Percentiles rank a stretch among this genome's conserved stretches.
These are phyloP conservation scores for Cercophora scortea DNA, from an alignment of 495 filamentous ascomycete species.

Conservation along the genomic window DNA sequence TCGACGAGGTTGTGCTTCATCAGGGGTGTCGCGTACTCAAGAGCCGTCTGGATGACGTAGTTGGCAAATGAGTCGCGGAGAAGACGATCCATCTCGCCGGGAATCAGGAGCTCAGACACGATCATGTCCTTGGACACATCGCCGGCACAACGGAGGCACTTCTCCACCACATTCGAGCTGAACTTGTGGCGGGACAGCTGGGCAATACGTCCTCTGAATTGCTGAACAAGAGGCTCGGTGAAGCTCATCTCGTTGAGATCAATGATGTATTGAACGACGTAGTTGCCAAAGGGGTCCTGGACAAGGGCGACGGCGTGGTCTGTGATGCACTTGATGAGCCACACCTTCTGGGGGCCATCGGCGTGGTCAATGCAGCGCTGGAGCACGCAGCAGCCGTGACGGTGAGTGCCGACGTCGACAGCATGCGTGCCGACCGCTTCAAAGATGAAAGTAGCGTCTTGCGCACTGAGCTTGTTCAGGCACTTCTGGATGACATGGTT, in stretches of 20 bases:
- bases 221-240: slow-evolving; percentile 73
- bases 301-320: slow-evolving; percentile 72
- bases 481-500: slow-evolving; percentile 99
- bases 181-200: slow-evolving; percentile 93
- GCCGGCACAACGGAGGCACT: slow-evolving; percentile 80
- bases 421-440: slow-evolving; percentile 81
- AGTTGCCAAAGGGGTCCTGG: slow-evolving; percentile 96
- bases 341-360: slow-evolving; percentile 77
- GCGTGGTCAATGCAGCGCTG: slow-evolving; percentile 98
- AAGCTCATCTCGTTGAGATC: slow-evolving; percentile 78
- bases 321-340: slow-evolving; percentile 80
- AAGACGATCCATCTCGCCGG: slow-evolving; percentile 73
- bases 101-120: slow-evolving; percentile 71
- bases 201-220: slow-evolving; percentile 66
- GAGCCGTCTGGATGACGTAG: slow-evolving; percentile 94
- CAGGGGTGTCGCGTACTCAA: slow-evolving; percentile 70
- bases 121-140: slow-evolving; percentile 63
- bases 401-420: slow-evolving; percentile 88
- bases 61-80: slow-evolving; percentile 90
- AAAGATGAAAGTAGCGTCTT: slow-evolving; percentile 92
- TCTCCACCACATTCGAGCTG: slow-evolving; percentile 98
- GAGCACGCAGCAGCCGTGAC: slow-evolving; percentile 95
- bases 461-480: slow-evolving; percentile 76
- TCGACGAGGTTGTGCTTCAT: slow-evolving; percentile 71
- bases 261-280: slow-evolving; percentile 96